Conservation (phyloP, 805 yeast genomes). For the Lachancea meyersii region DNA sequence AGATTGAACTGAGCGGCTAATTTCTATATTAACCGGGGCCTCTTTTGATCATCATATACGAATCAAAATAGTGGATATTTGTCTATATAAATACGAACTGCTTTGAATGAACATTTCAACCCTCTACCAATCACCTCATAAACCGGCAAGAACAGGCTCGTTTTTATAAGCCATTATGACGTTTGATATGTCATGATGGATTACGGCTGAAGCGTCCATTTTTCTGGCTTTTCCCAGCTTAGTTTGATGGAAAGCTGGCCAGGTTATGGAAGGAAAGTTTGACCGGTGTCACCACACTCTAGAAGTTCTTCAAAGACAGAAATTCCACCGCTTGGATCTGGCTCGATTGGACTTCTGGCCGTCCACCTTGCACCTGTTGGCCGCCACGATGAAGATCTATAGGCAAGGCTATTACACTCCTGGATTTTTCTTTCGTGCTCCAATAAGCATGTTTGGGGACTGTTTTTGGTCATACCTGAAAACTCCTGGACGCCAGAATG, state of each 20-base stretch:
- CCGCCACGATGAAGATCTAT: background rate
- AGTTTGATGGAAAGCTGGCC: too few species aligned
- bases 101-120: too few species aligned
- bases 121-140: too few species aligned
- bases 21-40: background rate
- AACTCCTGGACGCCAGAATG: background rate
- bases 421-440: background rate
- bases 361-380: background rate
- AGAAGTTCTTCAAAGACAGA: background rate
- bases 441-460: background rate
- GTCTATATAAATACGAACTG: background rate
- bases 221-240: too few species aligned
- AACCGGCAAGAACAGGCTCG: too few species aligned
- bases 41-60: background rate
- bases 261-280: background rate
- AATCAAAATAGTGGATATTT: background rate
- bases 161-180: too few species aligned
- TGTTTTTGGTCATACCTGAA: background rate
- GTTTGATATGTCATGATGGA: too few species aligned
- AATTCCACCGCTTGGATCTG: conserved; percentile 1
- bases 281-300: background rate
- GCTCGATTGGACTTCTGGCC: background rate
- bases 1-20: background rate
- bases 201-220: too few species aligned
- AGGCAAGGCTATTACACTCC: conserved; percentile 10